Base-by-base conservation (phyloP, 1,139 yeast species). In the Diutina rugosa region DNA sequence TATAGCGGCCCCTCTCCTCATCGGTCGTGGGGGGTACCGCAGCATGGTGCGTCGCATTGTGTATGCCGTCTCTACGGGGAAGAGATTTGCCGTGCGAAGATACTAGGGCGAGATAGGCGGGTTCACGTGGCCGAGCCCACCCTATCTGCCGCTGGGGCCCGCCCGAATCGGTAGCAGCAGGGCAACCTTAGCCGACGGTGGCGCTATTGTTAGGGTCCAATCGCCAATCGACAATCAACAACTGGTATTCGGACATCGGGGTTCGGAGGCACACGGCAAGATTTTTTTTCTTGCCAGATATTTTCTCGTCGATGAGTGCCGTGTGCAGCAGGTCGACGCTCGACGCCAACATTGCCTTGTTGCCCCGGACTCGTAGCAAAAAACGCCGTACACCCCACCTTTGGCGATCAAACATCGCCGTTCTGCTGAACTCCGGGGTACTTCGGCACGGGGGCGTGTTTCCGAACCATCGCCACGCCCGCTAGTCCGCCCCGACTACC, bases 311-410 rank as follows among this genome's bases (percentile, higher is more conserved):
- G 41, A 35, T 35, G 41, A 35, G 41, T 35, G 41, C 41, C 41
- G 41, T 35, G 41, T 35, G 41, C 41, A 35, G 41, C 41, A 10
- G n/a, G 41, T n/a, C n/a, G 41, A 35, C 41, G 41, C 41, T 35
- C 41, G 41, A 35, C 41, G 41, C 41, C 41, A 35, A 35, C 41
- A 35, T 35, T 35, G 41, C 41, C 41, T n/a, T 35, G 41, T 35
- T n/a, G 51, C 51, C 51, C 51, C 51, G 30, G 51, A 28, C 26
- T 44, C 10, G 26, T 18, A 16, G 18, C 46, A 44, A 44, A n/a
- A 47, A 47, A 47, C 51, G 51, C 51, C 51, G 51, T 47, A 28
- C 16, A 16, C 51, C 51, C 51, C 51, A 47, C 51, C 30, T 47
- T 47, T 14, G 35, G 41, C 41, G 41, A 35, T 1, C n/a, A n/a